Percentiles rank a stretch among this genome's conserved stretches.
Conservation (phyloP, 768 basidiomycete genomes). For the Suillus occidentalis region DNA sequence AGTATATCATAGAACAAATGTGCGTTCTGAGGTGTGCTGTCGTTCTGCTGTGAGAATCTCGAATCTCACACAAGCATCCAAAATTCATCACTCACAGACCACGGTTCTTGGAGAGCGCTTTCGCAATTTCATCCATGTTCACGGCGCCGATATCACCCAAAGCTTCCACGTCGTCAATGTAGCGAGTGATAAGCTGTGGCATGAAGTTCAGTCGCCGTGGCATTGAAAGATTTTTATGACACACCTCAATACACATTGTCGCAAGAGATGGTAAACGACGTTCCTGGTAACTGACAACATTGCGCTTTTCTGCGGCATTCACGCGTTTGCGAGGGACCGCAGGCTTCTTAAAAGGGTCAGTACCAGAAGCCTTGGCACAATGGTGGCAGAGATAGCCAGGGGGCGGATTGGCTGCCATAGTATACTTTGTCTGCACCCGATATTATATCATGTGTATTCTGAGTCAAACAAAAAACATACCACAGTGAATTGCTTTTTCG, state of each 20-base stretch:
- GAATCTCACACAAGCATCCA: neutral
- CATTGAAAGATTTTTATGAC: neutral
- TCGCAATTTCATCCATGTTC: slow-evolving; percentile 84
- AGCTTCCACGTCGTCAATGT: slow-evolving; percentile 88
- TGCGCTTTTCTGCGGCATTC: slow-evolving; percentile 63
- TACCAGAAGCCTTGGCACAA: slow-evolving; percentile 77
- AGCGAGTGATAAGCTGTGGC: slow-evolving; percentile 73
- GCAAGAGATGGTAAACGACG: slow-evolving; percentile 69
- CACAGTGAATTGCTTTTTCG: slow-evolving; percentile 82
- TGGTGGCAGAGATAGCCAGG: slow-evolving; percentile 82
- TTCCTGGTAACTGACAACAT: slow-evolving; percentile 68
- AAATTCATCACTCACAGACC: slow-evolving; percentile 58
- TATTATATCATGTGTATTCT: neutral
- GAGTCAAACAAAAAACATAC: slow-evolving; percentile 40
- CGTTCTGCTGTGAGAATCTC: neutral
- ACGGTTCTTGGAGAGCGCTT: slow-evolving; percentile 78
- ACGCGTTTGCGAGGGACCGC: slow-evolving; percentile 61
- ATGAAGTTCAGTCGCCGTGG: neutral
- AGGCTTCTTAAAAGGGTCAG: slow-evolving; percentile 86
- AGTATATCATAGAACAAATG: slow-evolving; percentile 79
- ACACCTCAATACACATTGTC: slow-evolving; percentile 77
- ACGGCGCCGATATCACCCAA: slow-evolving; percentile 84
- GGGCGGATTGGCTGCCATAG: slow-evolving; percentile 66
- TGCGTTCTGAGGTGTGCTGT: slow-evolving; percentile 76
- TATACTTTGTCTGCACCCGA: slow-evolving; percentile 74